phyloP scores from a whole-genome alignment of 371 early-diverging fungal genomes.

The Apophysomyces sp. region DNA sequence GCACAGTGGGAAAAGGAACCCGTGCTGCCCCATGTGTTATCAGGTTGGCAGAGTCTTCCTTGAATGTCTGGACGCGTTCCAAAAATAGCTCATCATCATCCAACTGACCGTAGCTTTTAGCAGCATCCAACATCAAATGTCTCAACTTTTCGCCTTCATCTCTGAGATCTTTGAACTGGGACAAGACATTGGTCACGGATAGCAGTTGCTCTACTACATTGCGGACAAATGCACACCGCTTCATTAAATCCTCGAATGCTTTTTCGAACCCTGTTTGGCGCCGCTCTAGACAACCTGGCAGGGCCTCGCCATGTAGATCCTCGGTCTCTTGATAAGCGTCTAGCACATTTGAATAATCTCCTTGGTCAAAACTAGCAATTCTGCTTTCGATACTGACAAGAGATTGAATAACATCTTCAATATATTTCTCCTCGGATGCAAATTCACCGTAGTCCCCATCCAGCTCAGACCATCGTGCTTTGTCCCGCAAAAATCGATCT shows the following conservation, averaged over 20 bases:
- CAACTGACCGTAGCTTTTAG: conserved; percentile 17
- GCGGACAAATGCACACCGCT: conserved; percentile 21
- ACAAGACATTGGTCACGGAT: conserved; percentile 12
- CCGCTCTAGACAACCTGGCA: conserved; percentile 17
- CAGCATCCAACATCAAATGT: conserved; percentile 7
- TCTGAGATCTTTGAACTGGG: conserved; percentile 13
- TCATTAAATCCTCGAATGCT: conserved; percentile 20
- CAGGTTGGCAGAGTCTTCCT: conserved; percentile 33
- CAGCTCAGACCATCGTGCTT: not conserved
- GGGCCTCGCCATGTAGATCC: conserved; percentile 6
- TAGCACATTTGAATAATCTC: conserved; percentile 17
- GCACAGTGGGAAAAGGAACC: conserved; percentile 28
- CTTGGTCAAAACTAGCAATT: conserved; percentile 23
- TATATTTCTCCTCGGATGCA: not conserved
- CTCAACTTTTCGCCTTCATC: conserved; percentile 20
- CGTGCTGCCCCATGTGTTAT: conserved; percentile 26
- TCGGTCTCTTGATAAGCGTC: conserved; percentile 33
- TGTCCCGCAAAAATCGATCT: conserved; percentile 13
- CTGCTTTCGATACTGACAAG: conserved; percentile 12
- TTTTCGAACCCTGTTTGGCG: conserved; percentile 32
- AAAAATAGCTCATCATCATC: conserved; percentile 11
- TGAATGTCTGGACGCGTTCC: conserved; percentile 29
- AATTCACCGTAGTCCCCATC: not conserved
- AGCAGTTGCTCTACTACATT: conserved; percentile 27
- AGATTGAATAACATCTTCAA: conserved; percentile 13